phyloP scores from a whole-genome alignment of 345 rosid genomes.

The Capsella bursapastoris region DNA sequence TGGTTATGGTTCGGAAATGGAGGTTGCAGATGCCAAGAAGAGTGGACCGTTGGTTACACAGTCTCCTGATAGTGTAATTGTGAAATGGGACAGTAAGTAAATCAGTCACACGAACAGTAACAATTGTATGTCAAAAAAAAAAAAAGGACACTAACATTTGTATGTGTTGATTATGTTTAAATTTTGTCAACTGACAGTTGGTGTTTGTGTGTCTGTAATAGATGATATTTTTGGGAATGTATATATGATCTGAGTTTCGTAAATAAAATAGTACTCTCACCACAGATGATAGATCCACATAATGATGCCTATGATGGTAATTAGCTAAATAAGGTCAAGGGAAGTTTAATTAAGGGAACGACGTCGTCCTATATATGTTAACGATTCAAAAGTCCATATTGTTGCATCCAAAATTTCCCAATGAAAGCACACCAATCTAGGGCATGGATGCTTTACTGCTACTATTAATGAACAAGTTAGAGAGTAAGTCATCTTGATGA shows the following conservation, averaged over 20 bases:
- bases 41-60: slow-evolving; percentile 28
- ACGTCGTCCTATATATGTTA: not conserved
- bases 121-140: too few relatives aligned
- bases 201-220: slow-evolving; percentile 22
- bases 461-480: slow-evolving; percentile 32
- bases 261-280: not conserved
- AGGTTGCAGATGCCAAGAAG: slow-evolving; percentile 56
- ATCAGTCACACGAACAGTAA: slow-evolving; percentile 15
- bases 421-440: slow-evolving; percentile 29
- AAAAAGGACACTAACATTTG: slow-evolving; percentile 21
- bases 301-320: not conserved
- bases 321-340: not conserved
- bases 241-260: slow-evolving; percentile 31
- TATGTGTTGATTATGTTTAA: slow-evolving; percentile 25
- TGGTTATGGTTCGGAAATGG: slow-evolving; percentile 31
- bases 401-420: slow-evolving; percentile 14
- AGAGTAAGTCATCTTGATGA: slow-evolving; percentile 19
- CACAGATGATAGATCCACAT: too few relatives aligned
- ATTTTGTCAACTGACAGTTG: slow-evolving; percentile 19
- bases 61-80: slow-evolving; percentile 63
- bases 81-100: slow-evolving; percentile 59
- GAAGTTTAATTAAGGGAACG: not conserved
- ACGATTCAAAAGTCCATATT: not conserved
- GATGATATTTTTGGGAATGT: slow-evolving; percentile 35
- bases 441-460: slow-evolving; percentile 27